A percentile compares a stretch with the other conserved stretches of the same genome.
Evolutionary conservation across 805 yeast genomes (phyloP).

Genomic region (Myxozyma geophila): DNA sequence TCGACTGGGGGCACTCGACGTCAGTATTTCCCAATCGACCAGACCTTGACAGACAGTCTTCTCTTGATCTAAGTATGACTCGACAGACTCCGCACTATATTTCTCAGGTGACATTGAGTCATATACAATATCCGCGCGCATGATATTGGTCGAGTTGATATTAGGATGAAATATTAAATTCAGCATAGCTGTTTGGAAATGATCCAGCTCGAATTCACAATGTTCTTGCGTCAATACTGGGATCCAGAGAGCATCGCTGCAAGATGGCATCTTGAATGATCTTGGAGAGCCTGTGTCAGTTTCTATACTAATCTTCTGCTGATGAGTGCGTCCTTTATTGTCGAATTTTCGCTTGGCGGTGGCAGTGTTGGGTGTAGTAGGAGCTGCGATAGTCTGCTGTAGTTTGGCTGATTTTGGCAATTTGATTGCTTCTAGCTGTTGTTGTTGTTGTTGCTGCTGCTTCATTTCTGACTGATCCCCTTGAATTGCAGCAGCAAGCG

Average conservation of each 20-base stretch:
- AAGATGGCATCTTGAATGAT: not conserved
- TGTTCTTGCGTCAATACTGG: not conserved
- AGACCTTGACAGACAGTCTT: conserved; percentile 3
- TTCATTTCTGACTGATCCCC: no score
- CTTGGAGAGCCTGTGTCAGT: not conserved
- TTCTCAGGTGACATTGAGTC: conserved; percentile 29
- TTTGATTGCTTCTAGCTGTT: no score
- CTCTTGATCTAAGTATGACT: not conserved
- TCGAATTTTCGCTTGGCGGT: not conserved
- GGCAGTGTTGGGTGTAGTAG: no score
- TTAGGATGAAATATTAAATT: conserved; percentile 80
- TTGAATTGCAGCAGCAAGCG: no score
- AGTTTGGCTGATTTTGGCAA: no score
- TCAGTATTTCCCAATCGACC: not conserved
- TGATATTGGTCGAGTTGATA: conserved; percentile 86
- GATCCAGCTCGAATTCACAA: conserved; percentile 9
- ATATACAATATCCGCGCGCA: conserved; percentile 75
- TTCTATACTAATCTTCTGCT: not conserved
- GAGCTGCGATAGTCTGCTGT: no score
- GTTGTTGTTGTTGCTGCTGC: no score
- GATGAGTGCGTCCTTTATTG: not conserved
- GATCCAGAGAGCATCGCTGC: conserved; percentile 4
- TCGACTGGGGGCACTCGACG: conserved; percentile 22
- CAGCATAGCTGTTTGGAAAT: conserved; percentile 64
- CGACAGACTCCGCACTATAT: not conserved